These are phyloP conservation scores for Aegilops longissima DNA, from an alignment of 176 grass and related monocot species.

Conservation along the genomic window DNA sequence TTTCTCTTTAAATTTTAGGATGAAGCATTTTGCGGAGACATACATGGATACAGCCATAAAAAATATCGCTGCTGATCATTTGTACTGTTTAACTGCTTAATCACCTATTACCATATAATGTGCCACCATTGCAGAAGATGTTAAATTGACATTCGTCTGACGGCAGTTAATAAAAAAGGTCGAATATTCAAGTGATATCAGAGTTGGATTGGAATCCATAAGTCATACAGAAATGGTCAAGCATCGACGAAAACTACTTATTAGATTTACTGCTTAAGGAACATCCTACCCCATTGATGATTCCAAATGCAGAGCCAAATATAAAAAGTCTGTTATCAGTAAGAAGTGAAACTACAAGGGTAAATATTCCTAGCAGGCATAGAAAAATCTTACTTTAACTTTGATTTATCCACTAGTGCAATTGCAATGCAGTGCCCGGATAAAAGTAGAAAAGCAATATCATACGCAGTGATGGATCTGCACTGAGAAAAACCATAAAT, in stretches of 20 bases:
- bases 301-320: background rate
- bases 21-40: background rate
- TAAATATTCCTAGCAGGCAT: background rate
- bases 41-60: background rate
- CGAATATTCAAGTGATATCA: background rate
- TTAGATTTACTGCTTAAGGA: background rate
- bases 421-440: conserved; percentile 81
- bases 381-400: conserved; percentile 62
- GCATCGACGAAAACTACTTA: background rate
- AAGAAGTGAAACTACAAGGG: background rate
- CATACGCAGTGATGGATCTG: conserved; percentile 82
- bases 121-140: background rate
- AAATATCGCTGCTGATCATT: background rate
- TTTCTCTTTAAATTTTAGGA: background rate
- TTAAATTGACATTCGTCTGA: background rate
- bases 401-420: conserved; percentile 95
- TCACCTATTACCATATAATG: background rate
- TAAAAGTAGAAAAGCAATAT: conserved; percentile 82
- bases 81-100: background rate
- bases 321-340: background rate
- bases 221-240: background rate
- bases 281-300: background rate
- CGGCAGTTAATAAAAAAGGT: background rate
- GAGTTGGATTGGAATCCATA: background rate
- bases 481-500: conserved; percentile 67